Evolutionary conservation across 352 stramenopile genomes (phyloP), one percentile per base, ranked within the genome.

Genomic region (Phytophthora quininea): DNA sequence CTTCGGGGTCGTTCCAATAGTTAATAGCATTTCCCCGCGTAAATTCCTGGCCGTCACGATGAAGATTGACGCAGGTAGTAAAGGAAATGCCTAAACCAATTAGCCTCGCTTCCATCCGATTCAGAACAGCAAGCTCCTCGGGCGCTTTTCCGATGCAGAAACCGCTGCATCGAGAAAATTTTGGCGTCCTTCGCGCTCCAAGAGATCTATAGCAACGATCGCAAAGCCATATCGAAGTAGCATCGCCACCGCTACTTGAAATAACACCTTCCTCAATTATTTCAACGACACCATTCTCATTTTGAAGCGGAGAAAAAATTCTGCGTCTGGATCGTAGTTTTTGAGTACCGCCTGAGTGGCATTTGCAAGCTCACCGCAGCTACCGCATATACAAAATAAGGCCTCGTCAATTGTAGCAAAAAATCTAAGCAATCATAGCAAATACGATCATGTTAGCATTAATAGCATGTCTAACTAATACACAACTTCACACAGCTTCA

Each of bases 341-440:
- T 40, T 29, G 12, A 51, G 4, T 2, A 29, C 10, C 4, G 30
- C 5, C 3, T 30, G 1, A 24, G 30, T 29, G n/a, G 53, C 5
- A 11, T 50, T 59, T 4, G 37, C 12, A 15, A 59, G 24, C 15
- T 59, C 53, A 30, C 53, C 53, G 42, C 53, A 51, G 31, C 53
- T 59, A 27, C 53, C 38, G 10, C 53, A 50, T 8, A 50, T 29
- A 6, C 53, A 14, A 49, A 30, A 50, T 3, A 51, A 6, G 8
- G 53, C 37, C 9, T 6, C 29, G 27, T 59, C 40, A 27, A 50
- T 59, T 4, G n/a, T 15, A 24, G 7, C 19, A 14, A 59, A 59
- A 59, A 59, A 11, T 5, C 35, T 40, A 40, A 11, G 10, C 10
- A 10, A 11, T 40, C 35, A 10, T 40, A 40, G 35, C 35, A 40